Evolutionary conservation across 306 rosid species (phyloP).

Genomic region (Trifolium subterraneum): DNA sequence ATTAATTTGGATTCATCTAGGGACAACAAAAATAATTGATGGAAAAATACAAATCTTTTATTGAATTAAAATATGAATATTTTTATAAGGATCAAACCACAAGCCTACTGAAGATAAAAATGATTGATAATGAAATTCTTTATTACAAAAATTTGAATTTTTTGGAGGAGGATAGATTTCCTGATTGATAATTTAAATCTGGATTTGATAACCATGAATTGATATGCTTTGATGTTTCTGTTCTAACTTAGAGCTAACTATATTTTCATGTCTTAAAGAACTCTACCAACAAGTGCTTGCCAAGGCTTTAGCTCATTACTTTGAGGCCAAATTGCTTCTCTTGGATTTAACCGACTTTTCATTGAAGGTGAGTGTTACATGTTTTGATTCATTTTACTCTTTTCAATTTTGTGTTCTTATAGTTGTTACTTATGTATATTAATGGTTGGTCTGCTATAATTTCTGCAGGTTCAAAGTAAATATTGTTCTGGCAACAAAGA

Average conservation of each 20-base stretch:
- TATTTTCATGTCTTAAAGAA: slow-evolving; percentile 52
- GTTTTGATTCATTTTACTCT: not conserved
- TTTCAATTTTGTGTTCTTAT: not conserved
- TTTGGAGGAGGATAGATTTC: not conserved
- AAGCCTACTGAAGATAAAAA: too few species aligned
- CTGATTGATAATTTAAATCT: not conserved
- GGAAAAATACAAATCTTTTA: too few species aligned
- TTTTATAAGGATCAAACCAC: not conserved
- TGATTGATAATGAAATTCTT: not conserved
- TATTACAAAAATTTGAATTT: not conserved
- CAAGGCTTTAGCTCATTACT: slow-evolving; percentile 95
- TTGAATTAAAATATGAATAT: too few species aligned
- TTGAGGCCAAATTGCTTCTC: slow-evolving; percentile 89
- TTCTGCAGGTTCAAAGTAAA: slow-evolving; percentile 80
- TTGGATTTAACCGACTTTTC: slow-evolving; percentile 87
- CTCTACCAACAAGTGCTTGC: slow-evolving; percentile 96
- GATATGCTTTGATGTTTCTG: slow-evolving; percentile 2
- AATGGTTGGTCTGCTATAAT: slow-evolving; percentile 17
- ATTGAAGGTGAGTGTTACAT: slow-evolving; percentile 58
- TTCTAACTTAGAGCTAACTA: not conserved
- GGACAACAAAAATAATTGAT: too few species aligned
- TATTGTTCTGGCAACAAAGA: slow-evolving; percentile 70
- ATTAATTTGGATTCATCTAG: too few species aligned
- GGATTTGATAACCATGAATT: not conserved
- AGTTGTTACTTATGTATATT: not conserved